Percentiles rank a stretch among this genome's conserved stretches.
These are phyloP conservation scores for Dioscorea alata DNA, from an alignment of 106 monocot genomes.

Conservation along the genomic window DNA sequence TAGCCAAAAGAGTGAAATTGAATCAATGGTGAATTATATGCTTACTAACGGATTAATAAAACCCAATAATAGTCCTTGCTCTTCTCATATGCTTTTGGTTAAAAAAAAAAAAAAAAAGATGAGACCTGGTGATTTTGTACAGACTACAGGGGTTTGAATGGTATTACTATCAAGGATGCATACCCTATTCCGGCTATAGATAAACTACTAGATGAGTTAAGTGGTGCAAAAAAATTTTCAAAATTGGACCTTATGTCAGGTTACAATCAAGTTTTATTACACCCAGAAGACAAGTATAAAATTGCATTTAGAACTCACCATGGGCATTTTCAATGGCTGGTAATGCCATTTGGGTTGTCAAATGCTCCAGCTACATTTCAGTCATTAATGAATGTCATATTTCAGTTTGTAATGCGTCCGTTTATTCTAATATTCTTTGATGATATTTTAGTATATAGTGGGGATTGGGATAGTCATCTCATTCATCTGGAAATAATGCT, in stretches of 20 bases:
- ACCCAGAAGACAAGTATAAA: too few species aligned
- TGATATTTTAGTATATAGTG: slow-evolving; percentile 1
- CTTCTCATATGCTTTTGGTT: not conserved
- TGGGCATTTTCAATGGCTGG: too few species aligned
- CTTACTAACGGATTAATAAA: not conserved
- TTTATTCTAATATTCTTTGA: not conserved
- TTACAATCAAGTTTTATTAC: too few species aligned
- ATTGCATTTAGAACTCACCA: too few species aligned
- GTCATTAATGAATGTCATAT: not conserved
- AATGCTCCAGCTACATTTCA: not conserved
- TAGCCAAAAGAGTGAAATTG: not conserved
- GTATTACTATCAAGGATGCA: not conserved
- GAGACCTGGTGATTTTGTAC: not conserved
- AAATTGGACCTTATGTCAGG: too few species aligned
- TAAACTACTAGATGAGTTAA: too few species aligned
- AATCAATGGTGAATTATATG: not conserved
- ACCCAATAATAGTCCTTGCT: not conserved
- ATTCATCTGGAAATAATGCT: not conserved
- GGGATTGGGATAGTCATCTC: not conserved
- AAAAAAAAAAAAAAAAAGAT: slow-evolving; percentile 1
- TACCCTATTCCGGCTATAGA: too few species aligned
- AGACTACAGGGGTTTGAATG: not conserved
- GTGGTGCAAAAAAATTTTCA: too few species aligned
- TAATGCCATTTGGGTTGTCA: too few species aligned
- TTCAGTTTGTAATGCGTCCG: not conserved